Base-by-base conservation (phyloP, 176 grass and related monocot genomes). In the Tillandsia leiboldiana region DNA sequence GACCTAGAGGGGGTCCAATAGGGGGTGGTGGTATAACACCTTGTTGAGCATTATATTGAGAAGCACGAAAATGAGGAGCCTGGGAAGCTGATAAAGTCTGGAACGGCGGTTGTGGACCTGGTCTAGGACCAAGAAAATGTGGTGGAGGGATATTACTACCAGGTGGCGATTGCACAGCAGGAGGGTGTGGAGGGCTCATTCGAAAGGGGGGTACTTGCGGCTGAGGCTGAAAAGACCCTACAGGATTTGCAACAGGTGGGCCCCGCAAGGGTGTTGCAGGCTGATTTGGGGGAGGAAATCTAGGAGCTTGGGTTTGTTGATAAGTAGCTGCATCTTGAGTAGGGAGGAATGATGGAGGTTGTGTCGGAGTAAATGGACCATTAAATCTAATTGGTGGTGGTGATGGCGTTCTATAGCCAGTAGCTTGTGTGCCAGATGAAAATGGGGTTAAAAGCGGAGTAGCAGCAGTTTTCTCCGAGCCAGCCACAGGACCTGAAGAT, bases 21-120 rank as follows among this genome's bases (percentile, higher is more conserved):
- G 75, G 51, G 33, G 84, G 84, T 4, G 88, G 75, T 1, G 84
- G 76, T 71, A 83, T 81, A 66, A 72, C 12, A 71, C 48, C 58
- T 71, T 71, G 66, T 0, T 70, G 75, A 28, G 52, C 42, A 70
- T 50, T 47, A 70, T 63, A 64, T 42, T 12, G 15, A 69, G 75
- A 71, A 71, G 23, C 10, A 29, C 71, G 68, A 22, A 48, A 12
- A 9, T 67, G 20, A 78, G 67, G 67, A 78, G 51, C 76, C 51
- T 78, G 42, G 49, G 48, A 49, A 52, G 58, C 8, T 71, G 65
- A 48, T 11, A 53, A 71, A 65, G 14, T 67, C 70, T 84, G 85
- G 53, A 71, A 53, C 69, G 76, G 66, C 65, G 75, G 79, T 14
- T 85, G 88, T 47, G 76, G 75, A 28, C 9, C 12, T 62, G 78